Evolutionary conservation across 176 grass and related monocot species (phyloP), one percentile per base, ranked within the genome.

Genomic region (Eragrostis nindensis): DNA sequence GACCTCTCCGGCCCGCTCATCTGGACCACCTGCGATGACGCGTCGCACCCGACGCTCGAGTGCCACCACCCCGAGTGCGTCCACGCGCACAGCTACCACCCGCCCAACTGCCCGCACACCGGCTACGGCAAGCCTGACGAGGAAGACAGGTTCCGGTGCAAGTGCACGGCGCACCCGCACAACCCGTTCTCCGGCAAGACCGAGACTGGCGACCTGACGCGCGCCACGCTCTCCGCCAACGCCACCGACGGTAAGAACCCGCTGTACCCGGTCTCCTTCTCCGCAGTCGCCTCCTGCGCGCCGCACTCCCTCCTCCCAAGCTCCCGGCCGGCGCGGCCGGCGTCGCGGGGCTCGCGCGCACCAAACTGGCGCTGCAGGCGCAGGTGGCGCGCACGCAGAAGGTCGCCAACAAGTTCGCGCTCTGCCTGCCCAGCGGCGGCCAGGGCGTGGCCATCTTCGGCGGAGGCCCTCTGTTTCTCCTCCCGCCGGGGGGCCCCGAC

Each of bases 161-260:
- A 57, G 72, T 97, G 91, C 85, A 86, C 83, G 26, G 73, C 85
- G 1, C 77, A 78, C 70, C 68, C 79, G 0, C 72, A 59, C 70
- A 90, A 90, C 72, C 94, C 94, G 1, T 10, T 94, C 22, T 70
- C 76, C 6, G 68, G 68, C 21, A 3, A 11, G 32, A 60, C 85
- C 2, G 39, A 61, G 0, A 11, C 81, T 2, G 75, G 21, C 5
- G 86, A 93, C 62, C 22, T 91, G 17, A 86, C 89, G 0, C 19
- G 46, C 2, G 46, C n/a, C 3, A 1, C 6, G 9, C 67, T 97
- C 49, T 73, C 78, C 1, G 59, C 90, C 15, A 87, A 90, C 54
- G 55, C 89, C 64, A 97, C 91, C 62, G 52, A 97, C 22, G 94
- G 94, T 9, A 73, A 40, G 22, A 91, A 91, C 66, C 91, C 89